A percentile compares a stretch with the other conserved stretches of the same genome.
Evolutionary conservation across 805 yeast species (phyloP).

Genomic region (Myxozyma vanderwaltii): DNA sequence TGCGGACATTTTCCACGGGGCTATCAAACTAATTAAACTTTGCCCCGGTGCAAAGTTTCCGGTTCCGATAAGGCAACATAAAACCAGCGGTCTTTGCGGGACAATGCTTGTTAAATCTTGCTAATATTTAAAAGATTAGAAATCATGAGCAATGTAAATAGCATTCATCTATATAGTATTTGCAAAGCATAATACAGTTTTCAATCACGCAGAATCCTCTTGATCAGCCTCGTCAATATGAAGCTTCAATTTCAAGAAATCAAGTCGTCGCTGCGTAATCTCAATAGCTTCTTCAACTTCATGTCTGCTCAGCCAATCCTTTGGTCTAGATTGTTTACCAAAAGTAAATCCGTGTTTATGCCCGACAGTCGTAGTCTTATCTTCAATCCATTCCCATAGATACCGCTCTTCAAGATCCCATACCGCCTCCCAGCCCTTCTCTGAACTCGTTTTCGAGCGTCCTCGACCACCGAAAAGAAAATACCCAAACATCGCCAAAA

Average conservation of each 20-base stretch:
- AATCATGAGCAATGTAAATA: background rate
- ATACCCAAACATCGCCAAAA: background rate
- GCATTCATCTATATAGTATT: background rate
- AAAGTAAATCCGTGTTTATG: constrained; percentile 31
- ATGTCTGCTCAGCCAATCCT: constrained; percentile 41
- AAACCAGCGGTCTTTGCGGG: no score
- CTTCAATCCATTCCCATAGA: constrained; percentile 74
- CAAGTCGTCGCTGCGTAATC: constrained; percentile 50
- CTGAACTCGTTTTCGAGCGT: background rate
- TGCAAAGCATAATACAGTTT: background rate
- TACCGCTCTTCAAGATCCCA: constrained; percentile 53
- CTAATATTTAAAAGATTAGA: background rate
- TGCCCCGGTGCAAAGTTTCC: no score
- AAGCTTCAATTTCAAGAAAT: constrained; percentile 27
- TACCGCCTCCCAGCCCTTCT: constrained; percentile 9
- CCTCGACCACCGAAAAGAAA: background rate
- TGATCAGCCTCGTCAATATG: constrained; percentile 2
- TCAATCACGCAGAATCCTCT: background rate
- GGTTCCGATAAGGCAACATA: no score
- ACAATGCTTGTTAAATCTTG: background rate
- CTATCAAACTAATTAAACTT: no score
- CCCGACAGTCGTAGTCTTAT: constrained; percentile 43
- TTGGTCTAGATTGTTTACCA: background rate
- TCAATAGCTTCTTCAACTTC: constrained; percentile 52
- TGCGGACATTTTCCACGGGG: no score